A percentile compares a stretch with the other conserved stretches of the same genome.
phyloP scores from a whole-genome alignment of 768 basidiomycete species.

The Psilocybe azurescens region DNA sequence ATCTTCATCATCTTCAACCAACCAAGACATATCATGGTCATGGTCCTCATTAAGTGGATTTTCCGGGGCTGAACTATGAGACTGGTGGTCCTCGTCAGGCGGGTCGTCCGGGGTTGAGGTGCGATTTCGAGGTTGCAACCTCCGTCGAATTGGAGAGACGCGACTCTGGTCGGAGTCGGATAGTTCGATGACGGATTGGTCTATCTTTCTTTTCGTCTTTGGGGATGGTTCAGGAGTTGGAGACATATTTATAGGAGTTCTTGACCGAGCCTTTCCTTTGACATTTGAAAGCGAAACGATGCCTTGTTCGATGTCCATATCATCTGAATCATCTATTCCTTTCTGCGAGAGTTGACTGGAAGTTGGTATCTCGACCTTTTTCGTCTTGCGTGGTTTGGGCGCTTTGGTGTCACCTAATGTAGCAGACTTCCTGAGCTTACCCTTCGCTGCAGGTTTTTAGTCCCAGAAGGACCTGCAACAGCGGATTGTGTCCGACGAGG shows the following conservation, averaged over 20 bases:
- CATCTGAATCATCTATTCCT: conserved; percentile 58
- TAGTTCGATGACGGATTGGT: conserved; percentile 31
- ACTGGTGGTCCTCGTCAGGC: conserved; percentile 3
- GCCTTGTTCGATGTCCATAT: conserved; percentile 59
- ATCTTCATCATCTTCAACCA: conserved; percentile 70
- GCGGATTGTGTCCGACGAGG: conserved; percentile 60
- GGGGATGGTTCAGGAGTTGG: conserved; percentile 15
- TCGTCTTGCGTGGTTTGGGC: conserved; percentile 32
- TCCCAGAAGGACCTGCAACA: conserved; percentile 31
- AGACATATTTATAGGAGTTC: conserved; percentile 5
- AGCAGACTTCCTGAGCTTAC: conserved; percentile 47
- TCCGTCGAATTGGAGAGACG: not conserved
- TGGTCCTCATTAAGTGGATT: conserved; percentile 2
- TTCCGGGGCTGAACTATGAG: not conserved
- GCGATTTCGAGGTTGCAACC: not conserved
- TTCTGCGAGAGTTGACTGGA: conserved; percentile 48
- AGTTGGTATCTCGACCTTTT: conserved; percentile 29
- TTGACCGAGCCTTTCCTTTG: not conserved
- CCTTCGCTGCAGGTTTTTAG: conserved; percentile 36
- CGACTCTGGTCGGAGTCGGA: conserved; percentile 32
- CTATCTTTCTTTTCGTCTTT: conserved; percentile 10
- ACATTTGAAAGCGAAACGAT: conserved; percentile 22
- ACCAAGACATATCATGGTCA: conserved; percentile 62
- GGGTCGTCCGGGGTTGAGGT: not conserved
- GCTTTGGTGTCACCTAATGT: conserved; percentile 39